Evolutionary conservation across 768 basidiomycete species (phyloP).

Genomic region (Cubamyces sp.): DNA sequence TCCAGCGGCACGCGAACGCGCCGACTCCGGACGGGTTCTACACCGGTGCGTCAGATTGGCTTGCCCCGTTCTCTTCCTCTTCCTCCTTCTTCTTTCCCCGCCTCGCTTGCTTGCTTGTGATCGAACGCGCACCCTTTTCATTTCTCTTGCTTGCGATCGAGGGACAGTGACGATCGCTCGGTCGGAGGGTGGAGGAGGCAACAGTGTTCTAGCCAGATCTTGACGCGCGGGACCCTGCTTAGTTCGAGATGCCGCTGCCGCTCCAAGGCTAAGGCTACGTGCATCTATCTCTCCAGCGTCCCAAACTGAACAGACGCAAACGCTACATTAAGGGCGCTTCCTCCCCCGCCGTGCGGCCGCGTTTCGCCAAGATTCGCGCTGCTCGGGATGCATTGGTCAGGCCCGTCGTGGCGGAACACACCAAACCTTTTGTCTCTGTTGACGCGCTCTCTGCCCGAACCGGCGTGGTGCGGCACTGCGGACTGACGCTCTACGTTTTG

Average conservation of each 20-base stretch:
- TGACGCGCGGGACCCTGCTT: no score
- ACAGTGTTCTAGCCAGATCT: no score
- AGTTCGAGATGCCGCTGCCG: no score
- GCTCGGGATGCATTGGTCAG: background rate
- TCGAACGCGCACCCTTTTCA: no score
- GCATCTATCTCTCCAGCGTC: no score
- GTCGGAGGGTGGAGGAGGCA: no score
- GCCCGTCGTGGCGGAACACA: slow-evolving; percentile 6
- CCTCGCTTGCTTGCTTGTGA: no score
- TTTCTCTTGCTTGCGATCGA: no score
- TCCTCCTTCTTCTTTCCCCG: background rate
- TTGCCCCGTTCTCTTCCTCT: background rate
- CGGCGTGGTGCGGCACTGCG: background rate
- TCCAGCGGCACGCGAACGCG: slow-evolving; percentile 68
- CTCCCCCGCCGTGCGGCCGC: background rate
- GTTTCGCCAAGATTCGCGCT: background rate
- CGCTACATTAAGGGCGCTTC: background rate
- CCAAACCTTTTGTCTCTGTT: background rate
- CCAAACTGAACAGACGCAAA: no score
- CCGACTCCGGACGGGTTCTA: slow-evolving; percentile 71
- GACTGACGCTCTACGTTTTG: background rate
- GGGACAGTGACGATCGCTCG: no score
- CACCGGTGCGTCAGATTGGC: slow-evolving; percentile 54
- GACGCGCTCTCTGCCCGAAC: background rate
- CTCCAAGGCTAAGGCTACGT: no score